phyloP scores from a whole-genome alignment of 2,329 filamentous ascomycete genomes.

The Fusarium hainanense region DNA sequence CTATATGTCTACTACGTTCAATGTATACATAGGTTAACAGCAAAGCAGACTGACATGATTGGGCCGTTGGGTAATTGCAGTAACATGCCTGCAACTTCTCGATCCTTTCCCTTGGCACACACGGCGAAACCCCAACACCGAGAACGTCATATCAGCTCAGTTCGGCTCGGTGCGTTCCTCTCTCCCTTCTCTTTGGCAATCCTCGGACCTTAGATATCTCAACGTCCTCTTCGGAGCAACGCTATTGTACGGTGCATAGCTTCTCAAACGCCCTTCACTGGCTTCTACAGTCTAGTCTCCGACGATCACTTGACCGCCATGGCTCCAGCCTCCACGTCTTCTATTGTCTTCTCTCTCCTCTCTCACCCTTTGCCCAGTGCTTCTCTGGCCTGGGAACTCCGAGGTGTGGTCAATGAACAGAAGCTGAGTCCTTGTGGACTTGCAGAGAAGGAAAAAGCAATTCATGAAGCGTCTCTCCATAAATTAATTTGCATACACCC shows the following conservation, averaged over 20 bases:
- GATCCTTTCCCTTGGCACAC: not conserved
- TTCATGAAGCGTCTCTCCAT: conserved; percentile 5
- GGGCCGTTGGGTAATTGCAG: not conserved
- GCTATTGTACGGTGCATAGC: conserved; percentile 3
- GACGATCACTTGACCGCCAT: conserved; percentile 23
- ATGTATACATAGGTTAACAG: not conserved
- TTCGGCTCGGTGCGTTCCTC: conserved; percentile 36
- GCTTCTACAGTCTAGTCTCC: conserved; percentile 15
- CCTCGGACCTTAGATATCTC: conserved; percentile 13
- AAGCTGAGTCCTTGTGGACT: not conserved
- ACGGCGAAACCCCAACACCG: not conserved
- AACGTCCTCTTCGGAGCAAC: conserved; percentile 13
- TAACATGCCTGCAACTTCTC: conserved; percentile 18
- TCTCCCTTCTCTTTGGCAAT: conserved; percentile 14
- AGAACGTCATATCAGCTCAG: conserved; percentile 10
- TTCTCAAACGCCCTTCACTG: conserved; percentile 5
- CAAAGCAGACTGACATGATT: conserved; percentile 5
- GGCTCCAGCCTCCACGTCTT: conserved; percentile 14
- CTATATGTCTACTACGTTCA: not conserved
- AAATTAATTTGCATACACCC: conserved; percentile 20
- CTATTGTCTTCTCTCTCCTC: conserved; percentile 8
- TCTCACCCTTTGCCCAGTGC: conserved; percentile 1
- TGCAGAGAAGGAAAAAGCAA: conserved; percentile 31
- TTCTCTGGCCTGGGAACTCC: conserved; percentile 11
- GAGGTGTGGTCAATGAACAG: not conserved